Conservation (phyloP, 495 filamentous ascomycete species). For the Copromyces sp. region DNA sequence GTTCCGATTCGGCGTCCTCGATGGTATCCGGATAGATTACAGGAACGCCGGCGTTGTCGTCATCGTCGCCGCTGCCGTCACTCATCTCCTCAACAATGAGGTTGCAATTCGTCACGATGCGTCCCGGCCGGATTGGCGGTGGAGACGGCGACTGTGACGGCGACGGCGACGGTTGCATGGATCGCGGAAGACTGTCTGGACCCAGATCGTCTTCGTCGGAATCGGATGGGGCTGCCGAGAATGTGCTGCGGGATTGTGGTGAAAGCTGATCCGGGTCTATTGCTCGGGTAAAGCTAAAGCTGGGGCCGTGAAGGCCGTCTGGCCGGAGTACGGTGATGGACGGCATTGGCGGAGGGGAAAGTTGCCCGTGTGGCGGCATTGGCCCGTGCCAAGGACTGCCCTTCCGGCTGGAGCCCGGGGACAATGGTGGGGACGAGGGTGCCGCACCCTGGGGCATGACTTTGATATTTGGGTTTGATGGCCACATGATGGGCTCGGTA, state of each 20-base stretch:
- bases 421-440: slow-evolving; percentile 45
- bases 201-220: slow-evolving; percentile 23
- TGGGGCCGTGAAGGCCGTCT: slow-evolving; percentile 28
- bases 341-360: slow-evolving; percentile 18
- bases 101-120: slow-evolving; percentile 22
- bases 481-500: slow-evolving; percentile 31
- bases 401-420: slow-evolving; percentile 31
- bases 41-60: slow-evolving; percentile 20
- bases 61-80: slow-evolving; percentile 31
- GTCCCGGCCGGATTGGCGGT: slow-evolving; percentile 15
- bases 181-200: slow-evolving; percentile 21
- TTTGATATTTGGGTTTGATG: slow-evolving; percentile 36
- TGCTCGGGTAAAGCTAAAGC: slow-evolving; percentile 31
- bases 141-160: slow-evolving; percentile 13
- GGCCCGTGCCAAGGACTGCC: slow-evolving; percentile 15
- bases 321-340: slow-evolving; percentile 27
- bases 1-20: slow-evolving; percentile 35
- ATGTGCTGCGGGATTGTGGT: slow-evolving; percentile 38
- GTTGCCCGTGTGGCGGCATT: slow-evolving; percentile 16
- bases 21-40: slow-evolving; percentile 33
- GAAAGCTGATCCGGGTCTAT: slow-evolving; percentile 38
- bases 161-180: slow-evolving; percentile 18
- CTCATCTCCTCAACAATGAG: slow-evolving; percentile 38
- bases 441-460: slow-evolving; percentile 32
- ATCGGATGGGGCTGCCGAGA: slow-evolving; percentile 16